Evolutionary conservation across 192 early-diverging fungal genomes (phyloP).

Genomic region (Podila epigama): DNA sequence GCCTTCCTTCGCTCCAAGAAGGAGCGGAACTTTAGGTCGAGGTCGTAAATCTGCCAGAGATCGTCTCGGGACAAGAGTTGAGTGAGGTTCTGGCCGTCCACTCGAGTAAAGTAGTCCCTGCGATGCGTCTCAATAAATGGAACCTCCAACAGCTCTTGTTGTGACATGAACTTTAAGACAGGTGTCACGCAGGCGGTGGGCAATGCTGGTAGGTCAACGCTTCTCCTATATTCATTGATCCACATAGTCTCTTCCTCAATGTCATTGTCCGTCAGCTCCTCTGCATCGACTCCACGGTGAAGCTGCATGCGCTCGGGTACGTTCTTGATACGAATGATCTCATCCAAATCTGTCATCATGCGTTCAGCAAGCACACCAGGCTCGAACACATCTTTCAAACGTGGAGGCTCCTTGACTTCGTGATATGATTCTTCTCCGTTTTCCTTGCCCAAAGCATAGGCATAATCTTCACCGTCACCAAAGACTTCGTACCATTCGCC

Average conservation of each 20-base stretch:
- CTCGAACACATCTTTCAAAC: constrained; percentile 74
- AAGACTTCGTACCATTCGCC: constrained; percentile 89
- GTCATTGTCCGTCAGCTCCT: constrained; percentile 62
- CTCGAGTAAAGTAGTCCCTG: constrained; percentile 81
- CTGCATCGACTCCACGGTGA: constrained; percentile 54
- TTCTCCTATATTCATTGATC: constrained; percentile 49
- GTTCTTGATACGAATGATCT: constrained; percentile 85
- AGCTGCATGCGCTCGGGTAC: constrained; percentile 94
- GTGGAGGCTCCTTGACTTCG: constrained; percentile 59
- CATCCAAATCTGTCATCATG: constrained; percentile 93
- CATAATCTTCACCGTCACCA: constrained; percentile 92
- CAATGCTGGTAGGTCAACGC: constrained; percentile 25
- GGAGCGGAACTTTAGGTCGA: constrained; percentile 78
- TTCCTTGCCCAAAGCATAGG: constrained; percentile 60
- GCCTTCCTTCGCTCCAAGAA: constrained; percentile 69
- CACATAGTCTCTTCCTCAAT: constrained; percentile 72
- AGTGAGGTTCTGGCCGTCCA: constrained; percentile 39
- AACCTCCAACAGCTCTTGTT: constrained; percentile 85
- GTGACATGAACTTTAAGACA: constrained; percentile 52
- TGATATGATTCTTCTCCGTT: constrained; percentile 44
- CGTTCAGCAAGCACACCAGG: constrained; percentile 86
- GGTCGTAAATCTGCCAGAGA: constrained; percentile 90
- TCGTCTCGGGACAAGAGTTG: constrained; percentile 73
- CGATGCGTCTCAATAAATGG: constrained; percentile 90
- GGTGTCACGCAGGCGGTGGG: constrained; percentile 33